phyloP scores from a whole-genome alignment of 306 rosid species.

The Potentilla sterilis region DNA sequence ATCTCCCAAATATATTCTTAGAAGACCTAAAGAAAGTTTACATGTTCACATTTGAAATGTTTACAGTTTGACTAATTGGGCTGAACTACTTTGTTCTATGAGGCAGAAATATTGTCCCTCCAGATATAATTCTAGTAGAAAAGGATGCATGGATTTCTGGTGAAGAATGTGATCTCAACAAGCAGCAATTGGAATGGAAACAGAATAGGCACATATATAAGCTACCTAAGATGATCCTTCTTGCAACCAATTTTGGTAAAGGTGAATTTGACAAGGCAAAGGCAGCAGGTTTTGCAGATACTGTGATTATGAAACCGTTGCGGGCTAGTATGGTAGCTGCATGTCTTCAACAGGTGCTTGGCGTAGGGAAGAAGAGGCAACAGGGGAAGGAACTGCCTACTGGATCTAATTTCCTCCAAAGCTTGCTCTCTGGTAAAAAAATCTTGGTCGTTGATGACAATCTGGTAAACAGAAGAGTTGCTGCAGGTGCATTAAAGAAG shows the following conservation, averaged over 20 bases:
- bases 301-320: constrained; percentile 90
- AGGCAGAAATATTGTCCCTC: constrained; percentile 60
- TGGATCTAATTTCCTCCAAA: constrained; percentile 59
- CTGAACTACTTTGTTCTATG: constrained; percentile 18
- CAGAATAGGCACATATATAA: constrained; percentile 55
- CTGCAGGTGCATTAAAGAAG: constrained; percentile 88
- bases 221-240: constrained; percentile 76
- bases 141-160: constrained; percentile 73
- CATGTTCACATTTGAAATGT: not conserved
- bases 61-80: constrained; percentile 4
- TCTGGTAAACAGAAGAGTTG: constrained; percentile 84
- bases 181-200: constrained; percentile 59
- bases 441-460: constrained; percentile 96
- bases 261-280: constrained; percentile 66
- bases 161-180: constrained; percentile 58
- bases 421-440: constrained; percentile 73
- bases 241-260: constrained; percentile 71
- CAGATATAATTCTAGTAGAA: constrained; percentile 82
- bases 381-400: constrained; percentile 52
- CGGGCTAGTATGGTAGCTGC: constrained; percentile 98
- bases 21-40: not conserved
- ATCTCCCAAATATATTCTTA: not conserved
- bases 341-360: constrained; percentile 94
- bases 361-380: constrained; percentile 70
- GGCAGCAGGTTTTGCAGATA: constrained; percentile 79